phyloP scores from a whole-genome alignment of 1,284 basidiomycete genomes.

The Apiotrichum gamsii region DNA sequence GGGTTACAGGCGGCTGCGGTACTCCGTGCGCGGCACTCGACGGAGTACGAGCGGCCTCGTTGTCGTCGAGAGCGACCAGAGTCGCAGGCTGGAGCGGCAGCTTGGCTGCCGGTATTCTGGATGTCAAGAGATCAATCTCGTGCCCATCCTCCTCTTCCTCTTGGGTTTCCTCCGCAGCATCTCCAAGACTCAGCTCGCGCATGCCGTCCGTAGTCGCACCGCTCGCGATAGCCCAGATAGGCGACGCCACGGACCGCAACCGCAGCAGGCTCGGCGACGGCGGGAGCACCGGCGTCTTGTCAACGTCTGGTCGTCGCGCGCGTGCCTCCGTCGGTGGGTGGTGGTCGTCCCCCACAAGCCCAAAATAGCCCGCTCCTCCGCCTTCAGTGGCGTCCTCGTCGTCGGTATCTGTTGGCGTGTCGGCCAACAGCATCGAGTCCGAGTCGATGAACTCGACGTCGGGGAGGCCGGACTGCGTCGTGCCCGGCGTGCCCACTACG shows the following conservation, averaged over 20 bases:
- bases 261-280: slow-evolving; percentile 26
- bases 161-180: slow-evolving; percentile 12
- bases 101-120: background rate
- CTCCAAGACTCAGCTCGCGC: slow-evolving; percentile 32
- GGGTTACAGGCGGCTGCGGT: background rate
- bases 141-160: background rate
- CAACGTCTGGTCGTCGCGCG: slow-evolving; percentile 22
- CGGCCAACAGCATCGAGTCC: no score
- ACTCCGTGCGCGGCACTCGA: no score
- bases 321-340: background rate
- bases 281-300: no score
- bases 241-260: slow-evolving; percentile 32
- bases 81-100: no score
- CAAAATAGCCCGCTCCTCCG: slow-evolving; percentile 1
- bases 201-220: slow-evolving; percentile 22
- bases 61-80: no score
- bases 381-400: slow-evolving; percentile 27
- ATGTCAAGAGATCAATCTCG: slow-evolving; percentile 7
- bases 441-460: no score
- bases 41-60: background rate
- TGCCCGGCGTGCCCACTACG: background rate
- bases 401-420: slow-evolving; percentile 18
- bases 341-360: slow-evolving; percentile 1
- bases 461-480: background rate
- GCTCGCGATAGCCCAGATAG: slow-evolving; percentile 44